Evolutionary conservation across 805 yeast genomes (phyloP).

Genomic region (Yarrowia divulgata): DNA sequence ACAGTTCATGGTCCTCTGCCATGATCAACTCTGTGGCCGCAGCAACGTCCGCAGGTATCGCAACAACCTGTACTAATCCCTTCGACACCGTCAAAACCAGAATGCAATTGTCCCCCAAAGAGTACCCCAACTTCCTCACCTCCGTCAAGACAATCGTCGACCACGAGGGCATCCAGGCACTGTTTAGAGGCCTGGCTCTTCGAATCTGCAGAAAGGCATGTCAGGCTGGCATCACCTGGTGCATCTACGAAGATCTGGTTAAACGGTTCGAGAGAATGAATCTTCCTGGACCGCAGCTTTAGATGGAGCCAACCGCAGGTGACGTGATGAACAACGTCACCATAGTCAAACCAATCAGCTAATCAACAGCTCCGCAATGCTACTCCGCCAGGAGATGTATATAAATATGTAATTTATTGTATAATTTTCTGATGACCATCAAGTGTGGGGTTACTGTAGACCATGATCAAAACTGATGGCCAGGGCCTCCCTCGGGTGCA

Average conservation of each 20-base stretch:
- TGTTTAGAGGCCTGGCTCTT: constrained; percentile 85
- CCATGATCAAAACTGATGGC: too few relatives aligned
- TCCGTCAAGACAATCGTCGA: constrained; percentile 54
- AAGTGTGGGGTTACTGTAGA: too few relatives aligned
- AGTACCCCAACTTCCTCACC: constrained; percentile 54
- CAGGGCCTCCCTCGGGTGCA: too few relatives aligned
- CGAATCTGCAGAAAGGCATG: constrained; percentile 84
- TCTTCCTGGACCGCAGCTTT: not conserved
- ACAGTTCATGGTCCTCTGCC: constrained; percentile 56
- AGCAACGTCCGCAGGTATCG: constrained; percentile 72
- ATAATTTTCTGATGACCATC: not conserved
- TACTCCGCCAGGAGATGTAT: constrained; percentile 19
- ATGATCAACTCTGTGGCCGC: constrained; percentile 79
- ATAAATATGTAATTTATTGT: constrained; percentile 34
- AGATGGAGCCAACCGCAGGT: too few relatives aligned
- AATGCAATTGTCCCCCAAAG: constrained; percentile 72
- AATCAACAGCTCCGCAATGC: not conserved
- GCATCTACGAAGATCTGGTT: constrained; percentile 89
- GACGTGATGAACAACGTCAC: too few relatives aligned
- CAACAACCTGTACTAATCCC: constrained; percentile 91
- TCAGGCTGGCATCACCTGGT: constrained; percentile 97
- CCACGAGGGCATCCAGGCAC: constrained; percentile 59
- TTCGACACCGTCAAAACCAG: constrained; percentile 93
- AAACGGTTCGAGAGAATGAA: constrained; percentile 40
- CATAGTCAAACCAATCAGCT: too few relatives aligned